These are phyloP conservation scores for Neospora caninum DNA, from an alignment of 169 alveolate species.

Conservation along the genomic window DNA sequence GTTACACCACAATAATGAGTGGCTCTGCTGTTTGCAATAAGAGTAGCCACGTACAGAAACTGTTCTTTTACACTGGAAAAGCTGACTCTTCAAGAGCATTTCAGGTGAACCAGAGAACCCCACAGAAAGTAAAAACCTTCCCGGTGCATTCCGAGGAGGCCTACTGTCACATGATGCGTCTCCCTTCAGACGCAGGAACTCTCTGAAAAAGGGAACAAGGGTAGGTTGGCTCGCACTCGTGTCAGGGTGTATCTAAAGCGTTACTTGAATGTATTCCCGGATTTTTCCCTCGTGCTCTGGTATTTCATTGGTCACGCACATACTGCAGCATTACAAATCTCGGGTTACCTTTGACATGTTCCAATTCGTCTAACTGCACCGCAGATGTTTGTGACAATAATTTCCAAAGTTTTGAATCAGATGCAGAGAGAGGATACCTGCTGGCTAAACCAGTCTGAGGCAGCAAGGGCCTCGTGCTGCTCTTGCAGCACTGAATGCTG, in stretches of 20 bases:
- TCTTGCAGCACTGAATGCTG: not conserved
- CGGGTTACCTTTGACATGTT: not conserved
- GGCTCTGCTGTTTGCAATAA: too few relatives aligned
- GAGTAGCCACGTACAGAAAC: too few relatives aligned
- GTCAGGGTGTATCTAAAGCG: not conserved
- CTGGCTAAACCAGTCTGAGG: slow-evolving; percentile 18
- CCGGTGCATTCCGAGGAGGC: too few relatives aligned
- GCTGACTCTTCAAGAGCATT: too few relatives aligned
- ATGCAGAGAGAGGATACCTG: not conserved
- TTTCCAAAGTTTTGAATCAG: not conserved
- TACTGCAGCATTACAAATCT: too few relatives aligned
- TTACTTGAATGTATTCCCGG: slow-evolving; percentile 8
- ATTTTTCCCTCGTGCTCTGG: not conserved
- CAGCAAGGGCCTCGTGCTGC: not conserved
- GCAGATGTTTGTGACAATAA: not conserved
- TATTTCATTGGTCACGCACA: too few relatives aligned
- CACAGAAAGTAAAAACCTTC: too few relatives aligned
- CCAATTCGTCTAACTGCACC: not conserved
- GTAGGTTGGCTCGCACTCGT: not conserved
- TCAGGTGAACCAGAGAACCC: too few relatives aligned
- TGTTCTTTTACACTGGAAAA: too few relatives aligned
- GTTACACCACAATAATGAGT: too few relatives aligned
- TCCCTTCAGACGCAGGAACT: not conserved
- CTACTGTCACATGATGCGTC: not conserved
- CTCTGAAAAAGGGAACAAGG: not conserved